Conservation (phyloP, 306 rosid species). For the Alnus rubra region DNA sequence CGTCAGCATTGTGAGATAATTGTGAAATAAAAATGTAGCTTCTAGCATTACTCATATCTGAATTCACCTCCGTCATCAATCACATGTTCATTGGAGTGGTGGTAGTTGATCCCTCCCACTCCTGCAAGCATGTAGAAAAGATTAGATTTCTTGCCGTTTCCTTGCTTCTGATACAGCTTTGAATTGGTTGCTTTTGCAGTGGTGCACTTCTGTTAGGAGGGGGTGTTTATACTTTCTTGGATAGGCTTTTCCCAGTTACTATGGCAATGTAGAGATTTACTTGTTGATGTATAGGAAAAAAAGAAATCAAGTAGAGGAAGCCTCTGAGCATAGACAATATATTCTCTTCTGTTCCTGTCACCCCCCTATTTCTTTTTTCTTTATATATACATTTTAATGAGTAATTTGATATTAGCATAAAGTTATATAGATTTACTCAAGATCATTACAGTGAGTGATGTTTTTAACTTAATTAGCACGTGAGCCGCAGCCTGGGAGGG, state of each 20-base stretch:
- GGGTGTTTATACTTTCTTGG: slow-evolving; percentile 82
- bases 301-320: background rate
- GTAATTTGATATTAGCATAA: no score
- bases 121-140: background rate
- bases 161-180: background rate
- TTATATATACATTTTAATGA: no score
- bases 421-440: no score
- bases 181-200: slow-evolving; percentile 40
- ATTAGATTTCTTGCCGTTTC: background rate
- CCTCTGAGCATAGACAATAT: background rate
- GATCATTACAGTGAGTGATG: no score
- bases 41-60: no score
- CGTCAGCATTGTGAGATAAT: no score
- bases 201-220: slow-evolving; percentile 90
- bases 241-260: slow-evolving; percentile 78
- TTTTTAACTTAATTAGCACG: no score
- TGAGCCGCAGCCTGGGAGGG: no score
- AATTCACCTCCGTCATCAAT: background rate
- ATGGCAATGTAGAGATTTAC: slow-evolving; percentile 65
- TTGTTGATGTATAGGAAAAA: background rate
- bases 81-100: background rate
- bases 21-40: no score
- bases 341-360: background rate
- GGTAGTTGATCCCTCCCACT: background rate
- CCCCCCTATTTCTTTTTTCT: no score